Evolutionary conservation across 257 asterid species (phyloP).

Genomic region (Solanum virginianum): DNA sequence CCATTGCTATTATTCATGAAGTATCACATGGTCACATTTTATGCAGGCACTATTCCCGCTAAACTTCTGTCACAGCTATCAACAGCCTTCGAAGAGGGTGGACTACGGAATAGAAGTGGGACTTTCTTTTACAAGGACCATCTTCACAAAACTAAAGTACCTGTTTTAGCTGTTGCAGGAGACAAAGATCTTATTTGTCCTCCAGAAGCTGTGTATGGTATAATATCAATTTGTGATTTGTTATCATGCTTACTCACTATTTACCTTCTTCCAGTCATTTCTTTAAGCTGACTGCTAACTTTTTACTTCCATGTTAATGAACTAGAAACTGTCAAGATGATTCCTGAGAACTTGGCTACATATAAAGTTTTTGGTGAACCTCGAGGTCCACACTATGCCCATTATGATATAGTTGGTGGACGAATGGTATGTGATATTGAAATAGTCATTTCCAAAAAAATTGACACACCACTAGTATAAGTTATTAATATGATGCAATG

Average conservation of each 20-base stretch:
- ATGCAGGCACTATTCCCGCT: constrained; percentile 82
- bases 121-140: constrained; percentile 71
- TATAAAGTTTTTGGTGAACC: constrained; percentile 74
- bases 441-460: not conserved
- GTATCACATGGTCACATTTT: not conserved
- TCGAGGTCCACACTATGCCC: constrained; percentile 90
- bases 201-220: constrained; percentile 89
- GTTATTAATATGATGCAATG: not conserved
- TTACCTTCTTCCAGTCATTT: not conserved
- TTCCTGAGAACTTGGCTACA: constrained; percentile 62
- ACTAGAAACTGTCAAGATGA: constrained; percentile 60
- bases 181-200: constrained; percentile 94
- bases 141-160: constrained; percentile 50
- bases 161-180: constrained; percentile 84
- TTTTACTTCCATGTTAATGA: not conserved
- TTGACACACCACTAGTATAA: not conserved
- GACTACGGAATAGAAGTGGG: constrained; percentile 74
- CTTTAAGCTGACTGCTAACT: constrained; percentile 5
- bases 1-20: not conserved
- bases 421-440: constrained; percentile 44
- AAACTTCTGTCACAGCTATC: constrained; percentile 73
- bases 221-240: not conserved
- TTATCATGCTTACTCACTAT: not conserved
- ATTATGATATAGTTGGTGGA: constrained; percentile 93
- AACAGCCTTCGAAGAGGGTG: constrained; percentile 78